phyloP scores from a whole-genome alignment of 352 stramenopile species.

The Phytophthora macrochlamydospora region DNA sequence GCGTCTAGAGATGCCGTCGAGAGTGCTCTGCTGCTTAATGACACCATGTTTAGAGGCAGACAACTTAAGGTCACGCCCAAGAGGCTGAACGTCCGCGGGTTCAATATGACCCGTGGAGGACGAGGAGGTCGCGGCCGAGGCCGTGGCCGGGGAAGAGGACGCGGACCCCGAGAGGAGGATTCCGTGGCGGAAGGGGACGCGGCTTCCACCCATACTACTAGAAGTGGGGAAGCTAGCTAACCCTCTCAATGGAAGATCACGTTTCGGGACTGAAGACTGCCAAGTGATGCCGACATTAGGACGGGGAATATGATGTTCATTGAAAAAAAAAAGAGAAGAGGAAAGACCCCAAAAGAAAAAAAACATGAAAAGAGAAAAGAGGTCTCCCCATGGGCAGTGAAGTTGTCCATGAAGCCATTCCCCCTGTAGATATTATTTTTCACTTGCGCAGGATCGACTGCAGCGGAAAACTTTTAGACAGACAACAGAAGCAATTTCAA shows the following conservation, averaged over 20 bases:
- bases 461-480: no score
- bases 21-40: conserved; percentile 91
- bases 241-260: no score
- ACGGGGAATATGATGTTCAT: conserved; percentile 12
- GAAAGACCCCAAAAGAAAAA: conserved; percentile 31
- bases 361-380: conserved; percentile 27
- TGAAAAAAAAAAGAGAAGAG: conserved; percentile 37
- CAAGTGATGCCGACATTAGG: conserved; percentile 10
- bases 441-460: no score
- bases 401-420: conserved; percentile 23
- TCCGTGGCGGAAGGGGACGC: conserved; percentile 70
- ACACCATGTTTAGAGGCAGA: conserved; percentile 91
- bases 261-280: background rate
- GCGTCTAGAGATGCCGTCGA: conserved; percentile 86
- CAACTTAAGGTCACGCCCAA: conserved; percentile 92
- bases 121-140: conserved; percentile 54
- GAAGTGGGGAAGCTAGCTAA: conserved; percentile 1
- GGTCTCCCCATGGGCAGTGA: conserved; percentile 21
- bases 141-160: conserved; percentile 58
- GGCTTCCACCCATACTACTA: conserved; percentile 82
- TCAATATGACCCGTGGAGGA: conserved; percentile 66
- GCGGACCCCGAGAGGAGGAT: conserved; percentile 62
- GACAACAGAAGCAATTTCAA: background rate
- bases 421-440: no score
- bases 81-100: conserved; percentile 84